These are phyloP conservation scores for Talaromyces sp. DNA, from an alignment of 2,329 filamentous ascomycete species.

Conservation along the genomic window DNA sequence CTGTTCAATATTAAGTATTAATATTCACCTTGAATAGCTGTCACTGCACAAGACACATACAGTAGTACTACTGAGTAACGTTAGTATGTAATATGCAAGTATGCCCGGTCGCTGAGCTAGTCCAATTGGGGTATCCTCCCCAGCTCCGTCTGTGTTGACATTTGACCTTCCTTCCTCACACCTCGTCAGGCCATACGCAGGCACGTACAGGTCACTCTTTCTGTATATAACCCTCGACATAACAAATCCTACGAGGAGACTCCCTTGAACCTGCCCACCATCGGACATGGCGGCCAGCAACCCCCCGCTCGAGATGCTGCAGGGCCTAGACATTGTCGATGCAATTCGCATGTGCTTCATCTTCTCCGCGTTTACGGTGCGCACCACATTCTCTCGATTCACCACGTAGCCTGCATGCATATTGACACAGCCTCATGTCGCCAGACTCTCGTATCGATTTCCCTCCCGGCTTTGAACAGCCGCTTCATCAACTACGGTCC, in stretches of 20 bases:
- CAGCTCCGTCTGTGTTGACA: neutral
- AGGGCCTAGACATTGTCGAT: conserved; percentile 26
- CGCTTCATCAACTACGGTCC: conserved; percentile 59
- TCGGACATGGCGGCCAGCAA: neutral
- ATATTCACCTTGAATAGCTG: neutral
- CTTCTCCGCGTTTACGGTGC: conserved; percentile 33
- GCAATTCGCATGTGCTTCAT: conserved; percentile 32
- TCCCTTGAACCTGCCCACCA: neutral
- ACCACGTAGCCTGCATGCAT: neutral
- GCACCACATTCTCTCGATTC: conserved; percentile 2
- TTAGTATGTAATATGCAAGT: too few species aligned
- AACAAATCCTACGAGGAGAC: too few species aligned
- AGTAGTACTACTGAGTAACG: too few species aligned
- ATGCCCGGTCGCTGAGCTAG: neutral
- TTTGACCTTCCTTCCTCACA: neutral
- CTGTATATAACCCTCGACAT: too few species aligned
- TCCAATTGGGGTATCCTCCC: neutral
- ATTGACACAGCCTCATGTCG: neutral
- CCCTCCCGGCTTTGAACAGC: conserved; percentile 44
- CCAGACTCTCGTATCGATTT: conserved; percentile 46
- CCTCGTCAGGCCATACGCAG: neutral
- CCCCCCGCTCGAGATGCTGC: neutral
- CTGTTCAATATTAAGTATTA: too few species aligned
- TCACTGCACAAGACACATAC: neutral
- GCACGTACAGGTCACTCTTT: too few species aligned